These are phyloP conservation scores for Paramecium primaurelia DNA, from an alignment of 73 alveolate genomes.

Conservation along the genomic window DNA sequence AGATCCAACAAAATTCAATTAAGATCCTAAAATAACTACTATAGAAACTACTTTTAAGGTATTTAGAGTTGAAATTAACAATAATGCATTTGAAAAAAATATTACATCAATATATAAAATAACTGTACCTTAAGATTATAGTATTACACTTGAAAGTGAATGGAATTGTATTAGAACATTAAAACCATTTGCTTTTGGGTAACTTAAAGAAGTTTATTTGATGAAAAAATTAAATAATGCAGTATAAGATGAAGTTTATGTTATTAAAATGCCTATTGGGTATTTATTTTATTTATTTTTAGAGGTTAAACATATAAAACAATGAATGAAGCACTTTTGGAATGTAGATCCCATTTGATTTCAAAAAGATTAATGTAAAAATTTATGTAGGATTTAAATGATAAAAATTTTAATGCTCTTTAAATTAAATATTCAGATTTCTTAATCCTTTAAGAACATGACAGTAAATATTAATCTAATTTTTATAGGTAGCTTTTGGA, in stretches of 20 bases:
- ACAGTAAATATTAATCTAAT: background rate
- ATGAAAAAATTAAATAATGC: background rate
- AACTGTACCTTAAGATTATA: background rate
- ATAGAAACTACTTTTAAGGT: background rate
- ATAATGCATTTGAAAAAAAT: background rate
- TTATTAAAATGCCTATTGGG: conserved; percentile 45
- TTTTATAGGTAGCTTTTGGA: background rate
- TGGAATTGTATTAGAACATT: conserved; percentile 27
- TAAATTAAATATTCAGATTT: background rate
- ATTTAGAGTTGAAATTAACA: background rate
- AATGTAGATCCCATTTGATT: conserved; percentile 32
- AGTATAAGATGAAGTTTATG: background rate
- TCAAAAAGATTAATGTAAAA: background rate
- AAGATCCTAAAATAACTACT: background rate
- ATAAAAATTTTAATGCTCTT: background rate
- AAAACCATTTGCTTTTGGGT: conserved; percentile 37
- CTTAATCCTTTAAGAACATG: background rate
- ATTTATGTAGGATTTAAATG: background rate
- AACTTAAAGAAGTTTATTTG: conserved; percentile 19
- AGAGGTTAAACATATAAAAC: conserved; percentile 5
- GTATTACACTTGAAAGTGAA: background rate
- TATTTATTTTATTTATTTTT: background rate
- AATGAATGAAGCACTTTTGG: background rate
- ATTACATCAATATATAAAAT: too few relatives aligned
- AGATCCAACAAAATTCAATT: background rate